phyloP scores from a whole-genome alignment of 768 basidiomycete species.

The Mycena rosella region DNA sequence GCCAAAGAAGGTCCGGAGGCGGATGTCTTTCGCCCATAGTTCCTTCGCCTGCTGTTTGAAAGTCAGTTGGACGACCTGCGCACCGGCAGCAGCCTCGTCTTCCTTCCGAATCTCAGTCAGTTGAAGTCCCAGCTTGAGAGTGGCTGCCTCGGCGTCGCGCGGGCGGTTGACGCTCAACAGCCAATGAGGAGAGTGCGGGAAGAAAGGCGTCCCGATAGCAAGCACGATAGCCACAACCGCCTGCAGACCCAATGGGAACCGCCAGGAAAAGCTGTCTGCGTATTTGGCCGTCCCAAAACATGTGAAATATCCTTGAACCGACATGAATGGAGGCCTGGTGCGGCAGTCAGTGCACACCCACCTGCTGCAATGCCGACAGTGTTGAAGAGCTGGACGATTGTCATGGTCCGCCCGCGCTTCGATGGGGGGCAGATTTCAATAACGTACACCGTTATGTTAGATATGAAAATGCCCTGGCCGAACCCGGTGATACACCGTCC shows the following conservation, averaged over 20 bases:
- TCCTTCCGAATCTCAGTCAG: slow-evolving; percentile 41
- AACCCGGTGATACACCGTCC: slow-evolving; percentile 61
- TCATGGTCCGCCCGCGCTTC: slow-evolving; percentile 56
- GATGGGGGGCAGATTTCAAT: slow-evolving; percentile 58
- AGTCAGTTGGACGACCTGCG: slow-evolving; percentile 11
- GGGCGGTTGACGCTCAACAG: slow-evolving; percentile 50
- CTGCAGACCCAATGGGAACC: slow-evolving; percentile 53
- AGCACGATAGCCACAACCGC: slow-evolving; percentile 45
- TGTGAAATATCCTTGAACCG: no score
- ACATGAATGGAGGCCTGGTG: no score
- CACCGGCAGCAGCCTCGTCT: slow-evolving; percentile 18
- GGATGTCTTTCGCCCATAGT: slow-evolving; percentile 45
- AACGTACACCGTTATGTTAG: slow-evolving; percentile 41
- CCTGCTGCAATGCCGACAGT: slow-evolving; percentile 58
- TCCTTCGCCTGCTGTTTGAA: slow-evolving; percentile 38
- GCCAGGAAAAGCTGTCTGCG: slow-evolving; percentile 51
- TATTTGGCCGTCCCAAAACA: slow-evolving; percentile 53
- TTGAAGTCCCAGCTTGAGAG: slow-evolving; percentile 43
- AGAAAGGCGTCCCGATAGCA: slow-evolving; percentile 45
- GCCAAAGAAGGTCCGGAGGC: slow-evolving; percentile 53
- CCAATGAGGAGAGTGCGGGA: slow-evolving; percentile 59
- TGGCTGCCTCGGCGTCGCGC: slow-evolving; percentile 47
- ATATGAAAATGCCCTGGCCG: slow-evolving; percentile 61
- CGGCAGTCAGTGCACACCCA: neutral
- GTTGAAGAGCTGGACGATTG: slow-evolving; percentile 57